Evolutionary conservation across 495 filamentous ascomycete species (phyloP).

Genomic region (Podospora anserina): DNA sequence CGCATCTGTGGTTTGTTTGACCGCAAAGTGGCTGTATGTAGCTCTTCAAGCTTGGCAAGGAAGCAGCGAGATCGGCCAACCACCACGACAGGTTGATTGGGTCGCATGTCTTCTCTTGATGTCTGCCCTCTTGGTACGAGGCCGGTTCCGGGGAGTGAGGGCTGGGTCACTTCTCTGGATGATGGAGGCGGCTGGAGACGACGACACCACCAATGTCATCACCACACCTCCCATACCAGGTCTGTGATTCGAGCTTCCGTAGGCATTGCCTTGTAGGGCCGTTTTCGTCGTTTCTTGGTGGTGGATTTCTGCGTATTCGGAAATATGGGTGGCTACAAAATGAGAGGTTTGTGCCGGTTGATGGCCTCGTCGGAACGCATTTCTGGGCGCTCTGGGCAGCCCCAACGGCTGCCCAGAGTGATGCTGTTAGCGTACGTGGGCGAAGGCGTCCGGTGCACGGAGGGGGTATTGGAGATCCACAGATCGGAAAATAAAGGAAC

Average conservation of each 20-base stretch:
- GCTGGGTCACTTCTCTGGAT: not conserved
- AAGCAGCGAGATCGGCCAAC: not conserved
- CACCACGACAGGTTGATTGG: not conserved
- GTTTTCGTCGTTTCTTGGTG: not conserved
- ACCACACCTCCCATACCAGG: not conserved
- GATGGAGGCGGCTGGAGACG: not conserved
- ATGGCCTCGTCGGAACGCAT: not conserved
- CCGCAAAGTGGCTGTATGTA: not conserved
- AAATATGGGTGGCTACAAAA: not conserved
- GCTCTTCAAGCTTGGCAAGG: not conserved
- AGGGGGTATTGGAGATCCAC: conserved; percentile 13
- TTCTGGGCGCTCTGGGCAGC: conserved; percentile 2
- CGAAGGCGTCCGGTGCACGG: conserved; percentile 6
- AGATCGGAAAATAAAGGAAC: conserved; percentile 25
- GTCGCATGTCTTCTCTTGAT: not conserved
- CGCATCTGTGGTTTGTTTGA: not conserved
- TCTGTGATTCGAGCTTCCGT: not conserved
- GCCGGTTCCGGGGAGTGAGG: not conserved
- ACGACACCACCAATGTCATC: not conserved
- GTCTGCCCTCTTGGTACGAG: not conserved
- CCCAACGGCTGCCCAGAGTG: not conserved
- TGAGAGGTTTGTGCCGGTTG: not conserved
- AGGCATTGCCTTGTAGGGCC: not conserved
- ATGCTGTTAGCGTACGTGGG: not conserved
- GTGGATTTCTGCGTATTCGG: not conserved